Conservation (phyloP, 768 basidiomycete species). For the Rhizopogon vinicolor region DNA sequence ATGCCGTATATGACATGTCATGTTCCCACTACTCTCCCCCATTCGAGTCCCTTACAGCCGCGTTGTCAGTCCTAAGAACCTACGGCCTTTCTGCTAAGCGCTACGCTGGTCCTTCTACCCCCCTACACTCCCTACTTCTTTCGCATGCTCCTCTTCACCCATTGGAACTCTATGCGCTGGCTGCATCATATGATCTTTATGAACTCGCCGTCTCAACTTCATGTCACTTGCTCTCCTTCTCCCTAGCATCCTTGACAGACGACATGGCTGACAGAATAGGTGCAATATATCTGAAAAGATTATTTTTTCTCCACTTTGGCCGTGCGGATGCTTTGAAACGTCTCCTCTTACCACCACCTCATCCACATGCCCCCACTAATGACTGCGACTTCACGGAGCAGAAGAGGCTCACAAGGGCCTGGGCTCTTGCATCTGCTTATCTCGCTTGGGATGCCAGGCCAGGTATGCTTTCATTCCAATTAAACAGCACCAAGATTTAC, state of each 20-base stretch:
- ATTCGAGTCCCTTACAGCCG: constrained; percentile 50
- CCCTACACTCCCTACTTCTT: constrained; percentile 57
- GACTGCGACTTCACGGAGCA: constrained; percentile 71
- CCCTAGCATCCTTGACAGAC: constrained; percentile 65
- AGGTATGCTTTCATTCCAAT: constrained; percentile 37
- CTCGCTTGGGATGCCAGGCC: constrained; percentile 82
- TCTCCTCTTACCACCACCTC: constrained; percentile 68
- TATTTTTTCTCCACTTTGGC: constrained; percentile 83
- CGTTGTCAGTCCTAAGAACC: constrained; percentile 49
- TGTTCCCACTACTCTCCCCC: constrained; percentile 72
- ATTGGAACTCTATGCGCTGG: constrained; percentile 67
- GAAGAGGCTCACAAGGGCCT: constrained; percentile 74
- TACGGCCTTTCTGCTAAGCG: constrained; percentile 58
- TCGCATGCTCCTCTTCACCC: constrained; percentile 65
- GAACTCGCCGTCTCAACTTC: constrained; percentile 76
- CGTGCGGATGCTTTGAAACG: constrained; percentile 80
- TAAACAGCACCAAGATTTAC: constrained; percentile 2
- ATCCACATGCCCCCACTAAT: constrained; percentile 66
- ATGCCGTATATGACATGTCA: constrained; percentile 66
- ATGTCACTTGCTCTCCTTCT: constrained; percentile 67
- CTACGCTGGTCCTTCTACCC: constrained; percentile 44
- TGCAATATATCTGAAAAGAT: constrained; percentile 69
- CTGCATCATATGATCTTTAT: constrained; percentile 60
- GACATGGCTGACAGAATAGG: constrained; percentile 67
- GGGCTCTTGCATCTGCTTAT: constrained; percentile 80